Percentiles rank a stretch among this genome's conserved stretches.
Conservation (phyloP, 1,284 basidiomycete species). For the Chondrostereum purpureum region DNA sequence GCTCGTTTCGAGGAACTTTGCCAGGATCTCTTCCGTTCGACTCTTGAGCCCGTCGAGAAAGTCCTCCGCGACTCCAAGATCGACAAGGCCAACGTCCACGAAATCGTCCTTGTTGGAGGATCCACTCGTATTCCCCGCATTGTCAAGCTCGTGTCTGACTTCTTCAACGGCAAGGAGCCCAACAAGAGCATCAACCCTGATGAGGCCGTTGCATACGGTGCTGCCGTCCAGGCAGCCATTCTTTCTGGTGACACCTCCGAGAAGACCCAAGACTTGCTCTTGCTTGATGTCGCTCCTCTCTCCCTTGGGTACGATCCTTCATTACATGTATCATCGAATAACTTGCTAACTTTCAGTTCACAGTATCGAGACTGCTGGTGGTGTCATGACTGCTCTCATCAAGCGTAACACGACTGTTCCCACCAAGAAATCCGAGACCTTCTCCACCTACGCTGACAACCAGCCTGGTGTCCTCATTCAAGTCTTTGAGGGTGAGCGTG, state of each 20-base stretch:
- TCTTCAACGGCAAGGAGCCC: conserved; percentile 97
- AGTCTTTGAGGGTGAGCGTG: conserved; percentile 99
- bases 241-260: conserved; percentile 97
- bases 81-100: conserved; percentile 91
- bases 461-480: conserved; percentile 99
- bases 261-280: conserved; percentile 94
- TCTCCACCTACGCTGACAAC: conserved; percentile 99
- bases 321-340: not conserved
- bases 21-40: conserved; percentile 95
- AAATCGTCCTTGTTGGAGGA: conserved; percentile 97
- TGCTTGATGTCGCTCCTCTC: conserved; percentile 95
- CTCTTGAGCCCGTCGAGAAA: conserved; percentile 97
- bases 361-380: conserved; percentile 96
- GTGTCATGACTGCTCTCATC: conserved; percentile 97
- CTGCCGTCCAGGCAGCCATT: conserved; percentile 98
- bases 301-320: conserved; percentile 59
- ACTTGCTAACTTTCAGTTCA: not conserved
- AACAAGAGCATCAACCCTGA: conserved; percentile 99
- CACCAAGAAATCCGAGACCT: conserved; percentile 98
- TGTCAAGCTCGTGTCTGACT: conserved; percentile 96
- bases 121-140: conserved; percentile 99
- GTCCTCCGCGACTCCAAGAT: conserved; percentile 98
- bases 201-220: conserved; percentile 99
- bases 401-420: conserved; percentile 98
- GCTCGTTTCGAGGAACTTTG: conserved; percentile 98